These are phyloP conservation scores for Hypholoma sublateritium DNA, from an alignment of 768 basidiomycete genomes.

Conservation along the genomic window DNA sequence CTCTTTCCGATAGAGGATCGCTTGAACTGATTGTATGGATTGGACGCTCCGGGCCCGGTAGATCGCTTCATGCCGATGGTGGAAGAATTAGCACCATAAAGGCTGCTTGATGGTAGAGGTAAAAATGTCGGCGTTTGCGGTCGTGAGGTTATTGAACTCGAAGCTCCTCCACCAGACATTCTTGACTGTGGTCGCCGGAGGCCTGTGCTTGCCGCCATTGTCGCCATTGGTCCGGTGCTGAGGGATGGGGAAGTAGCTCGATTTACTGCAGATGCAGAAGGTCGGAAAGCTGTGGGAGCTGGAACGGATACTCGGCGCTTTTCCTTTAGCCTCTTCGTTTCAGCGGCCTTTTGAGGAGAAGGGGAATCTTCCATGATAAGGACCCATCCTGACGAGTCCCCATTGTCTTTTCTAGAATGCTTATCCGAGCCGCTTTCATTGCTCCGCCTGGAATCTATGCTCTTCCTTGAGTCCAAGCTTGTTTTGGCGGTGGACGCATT, in stretches of 20 bases:
- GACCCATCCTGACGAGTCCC: constrained; percentile 80
- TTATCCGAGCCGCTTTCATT: constrained; percentile 46
- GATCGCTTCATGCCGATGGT: constrained; percentile 56
- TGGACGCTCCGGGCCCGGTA: constrained; percentile 46
- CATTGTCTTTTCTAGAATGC: constrained; percentile 44
- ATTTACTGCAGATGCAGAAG: constrained; percentile 43
- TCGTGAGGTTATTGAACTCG: constrained; percentile 69
- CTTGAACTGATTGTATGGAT: constrained; percentile 44
- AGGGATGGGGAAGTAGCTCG: constrained; percentile 27
- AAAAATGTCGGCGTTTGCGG: constrained; percentile 78
- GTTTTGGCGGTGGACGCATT: constrained; percentile 42
- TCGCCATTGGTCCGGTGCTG: constrained; percentile 22
- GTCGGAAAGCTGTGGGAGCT: constrained; percentile 43
- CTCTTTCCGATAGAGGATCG: constrained; percentile 58
- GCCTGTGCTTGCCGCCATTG: constrained; percentile 39
- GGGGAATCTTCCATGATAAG: constrained; percentile 89
- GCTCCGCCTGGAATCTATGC: constrained; percentile 44
- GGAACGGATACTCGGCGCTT: constrained; percentile 65
- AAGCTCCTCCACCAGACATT: constrained; percentile 64
- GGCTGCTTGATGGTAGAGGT: constrained; percentile 59
- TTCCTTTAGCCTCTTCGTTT: constrained; percentile 41
- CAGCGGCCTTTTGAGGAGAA: constrained; percentile 58
- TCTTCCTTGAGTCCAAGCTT: constrained; percentile 45
- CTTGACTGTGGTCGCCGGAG: constrained; percentile 71
- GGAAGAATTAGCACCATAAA: constrained; percentile 42